These are phyloP conservation scores for Bolboschoenoplectus hybrid DNA, from an alignment of 202 grass and related monocot genomes.

Conservation along the genomic window DNA sequence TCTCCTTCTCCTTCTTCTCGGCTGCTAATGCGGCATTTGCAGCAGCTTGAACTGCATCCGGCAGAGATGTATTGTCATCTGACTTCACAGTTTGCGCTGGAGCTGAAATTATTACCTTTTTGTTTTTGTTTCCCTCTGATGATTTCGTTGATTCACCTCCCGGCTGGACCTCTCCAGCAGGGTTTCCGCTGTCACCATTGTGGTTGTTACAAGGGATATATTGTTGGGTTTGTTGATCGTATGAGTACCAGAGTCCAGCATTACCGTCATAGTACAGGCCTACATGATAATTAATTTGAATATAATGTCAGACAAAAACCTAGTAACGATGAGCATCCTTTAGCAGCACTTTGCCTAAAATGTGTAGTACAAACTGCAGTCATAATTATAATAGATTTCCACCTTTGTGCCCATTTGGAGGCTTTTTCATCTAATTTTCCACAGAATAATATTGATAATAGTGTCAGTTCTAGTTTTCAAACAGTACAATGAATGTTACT, in stretches of 20 bases:
- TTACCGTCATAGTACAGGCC: constrained; percentile 99
- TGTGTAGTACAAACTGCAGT: neutral
- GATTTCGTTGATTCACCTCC: constrained; percentile 56
- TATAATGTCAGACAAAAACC: neutral
- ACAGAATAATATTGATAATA: neutral
- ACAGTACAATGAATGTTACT: neutral
- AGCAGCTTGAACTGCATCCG: constrained; percentile 88
- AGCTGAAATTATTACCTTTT: constrained; percentile 89
- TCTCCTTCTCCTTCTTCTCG: constrained; percentile 97
- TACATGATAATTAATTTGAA: constrained; percentile 43
- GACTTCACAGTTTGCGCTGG: constrained; percentile 78
- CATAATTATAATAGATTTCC: constrained; percentile 9
- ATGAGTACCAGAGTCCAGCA: constrained; percentile 78
- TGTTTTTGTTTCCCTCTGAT: constrained; percentile 59
- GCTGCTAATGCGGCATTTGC: constrained; percentile 88
- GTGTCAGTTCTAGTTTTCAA: neutral
- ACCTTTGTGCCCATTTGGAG: neutral
- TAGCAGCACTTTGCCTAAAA: neutral
- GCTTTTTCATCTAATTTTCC: neutral
- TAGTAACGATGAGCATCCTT: neutral
- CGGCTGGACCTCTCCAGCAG: constrained; percentile 36
- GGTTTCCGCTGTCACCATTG: constrained; percentile 56
- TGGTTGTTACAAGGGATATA: constrained; percentile 68
- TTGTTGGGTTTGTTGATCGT: constrained; percentile 81
- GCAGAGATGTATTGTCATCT: constrained; percentile 73